phyloP scores from a whole-genome alignment of 352 stramenopile species.

The Thalassiosira livingstoniorum region DNA sequence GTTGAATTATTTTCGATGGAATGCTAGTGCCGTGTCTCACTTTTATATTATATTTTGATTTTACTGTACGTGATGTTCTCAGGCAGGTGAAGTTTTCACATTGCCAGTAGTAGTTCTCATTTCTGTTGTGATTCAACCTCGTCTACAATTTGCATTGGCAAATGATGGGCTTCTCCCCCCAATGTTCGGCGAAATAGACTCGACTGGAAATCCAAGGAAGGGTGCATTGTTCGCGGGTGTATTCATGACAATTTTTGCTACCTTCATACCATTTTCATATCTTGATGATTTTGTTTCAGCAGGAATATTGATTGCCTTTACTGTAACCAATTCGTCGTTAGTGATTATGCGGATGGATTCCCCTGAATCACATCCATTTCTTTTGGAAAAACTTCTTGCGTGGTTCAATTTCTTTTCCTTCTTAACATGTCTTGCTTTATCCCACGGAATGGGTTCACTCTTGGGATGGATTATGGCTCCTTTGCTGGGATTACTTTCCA shows the following conservation, averaged over 20 bases:
- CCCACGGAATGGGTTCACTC: constrained; percentile 29
- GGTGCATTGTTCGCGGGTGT: constrained; percentile 59
- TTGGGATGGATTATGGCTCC: constrained; percentile 43
- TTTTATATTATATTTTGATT: too few species aligned
- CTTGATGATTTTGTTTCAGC: constrained; percentile 80
- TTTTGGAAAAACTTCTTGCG: constrained; percentile 52
- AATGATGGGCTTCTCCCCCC: constrained; percentile 92
- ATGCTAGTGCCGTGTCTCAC: too few species aligned
- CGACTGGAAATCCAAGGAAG: constrained; percentile 58
- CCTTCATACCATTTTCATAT: constrained; percentile 77
- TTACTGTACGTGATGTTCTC: too few species aligned
- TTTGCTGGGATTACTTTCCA: constrained; percentile 33
- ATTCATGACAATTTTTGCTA: constrained; percentile 77
- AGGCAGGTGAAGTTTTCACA: constrained; percentile 93
- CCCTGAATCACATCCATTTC: constrained; percentile 41
- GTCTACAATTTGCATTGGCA: constrained; percentile 90
- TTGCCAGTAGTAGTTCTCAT: constrained; percentile 92
- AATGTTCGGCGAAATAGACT: constrained; percentile 87
- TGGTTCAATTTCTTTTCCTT: constrained; percentile 70
- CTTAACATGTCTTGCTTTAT: constrained; percentile 51
- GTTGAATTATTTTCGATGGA: too few species aligned
- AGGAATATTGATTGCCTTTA: constrained; percentile 80
- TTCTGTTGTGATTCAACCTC: constrained; percentile 91
- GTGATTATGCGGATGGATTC: constrained; percentile 67
- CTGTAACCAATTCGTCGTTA: constrained; percentile 74